A percentile compares a stretch with the other conserved stretches of the same genome.
Evolutionary conservation across 1,139 yeast genomes (phyloP).

Genomic region (Suhomyces bolitotheri): DNA sequence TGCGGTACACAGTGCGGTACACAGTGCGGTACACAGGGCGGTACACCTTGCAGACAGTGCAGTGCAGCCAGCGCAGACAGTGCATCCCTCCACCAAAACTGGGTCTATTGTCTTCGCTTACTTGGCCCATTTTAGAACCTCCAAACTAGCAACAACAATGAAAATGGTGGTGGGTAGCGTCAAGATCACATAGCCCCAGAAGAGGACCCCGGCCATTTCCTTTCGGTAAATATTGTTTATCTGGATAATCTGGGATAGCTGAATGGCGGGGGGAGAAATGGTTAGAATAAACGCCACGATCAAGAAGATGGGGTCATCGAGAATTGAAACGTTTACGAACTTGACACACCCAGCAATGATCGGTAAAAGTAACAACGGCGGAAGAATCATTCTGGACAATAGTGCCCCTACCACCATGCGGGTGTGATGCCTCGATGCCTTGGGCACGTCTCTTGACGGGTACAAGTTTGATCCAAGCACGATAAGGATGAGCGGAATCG

Average conservation of each 20-base stretch:
- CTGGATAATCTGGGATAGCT: slow-evolving; percentile 79
- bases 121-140: slow-evolving; percentile 58
- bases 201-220: slow-evolving; percentile 85
- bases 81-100: too few relatives aligned
- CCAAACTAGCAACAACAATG: slow-evolving; percentile 68
- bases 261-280: slow-evolving; percentile 83
- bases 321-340: slow-evolving; percentile 62
- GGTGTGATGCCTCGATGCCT: slow-evolving; percentile 57
- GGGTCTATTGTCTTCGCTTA: too few relatives aligned
- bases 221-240: slow-evolving; percentile 71
- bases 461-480: slow-evolving; percentile 76
- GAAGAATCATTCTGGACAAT: slow-evolving; percentile 74
- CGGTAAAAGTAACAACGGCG: slow-evolving; percentile 68
- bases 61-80: too few relatives aligned
- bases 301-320: slow-evolving; percentile 82
- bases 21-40: not conserved
- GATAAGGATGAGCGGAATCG: slow-evolving; percentile 72
- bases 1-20: not conserved
- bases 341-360: slow-evolving; percentile 65
- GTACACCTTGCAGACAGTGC: too few relatives aligned
- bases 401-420: slow-evolving; percentile 68
- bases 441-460: slow-evolving; percentile 66
- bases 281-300: slow-evolving; percentile 75
- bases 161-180: slow-evolving; percentile 76
- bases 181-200: slow-evolving; percentile 80